Percentiles rank a stretch among this genome's conserved stretches.
phyloP scores from a whole-genome alignment of 2,329 filamentous ascomycete genomes.

The Epichloe gansuensis region DNA sequence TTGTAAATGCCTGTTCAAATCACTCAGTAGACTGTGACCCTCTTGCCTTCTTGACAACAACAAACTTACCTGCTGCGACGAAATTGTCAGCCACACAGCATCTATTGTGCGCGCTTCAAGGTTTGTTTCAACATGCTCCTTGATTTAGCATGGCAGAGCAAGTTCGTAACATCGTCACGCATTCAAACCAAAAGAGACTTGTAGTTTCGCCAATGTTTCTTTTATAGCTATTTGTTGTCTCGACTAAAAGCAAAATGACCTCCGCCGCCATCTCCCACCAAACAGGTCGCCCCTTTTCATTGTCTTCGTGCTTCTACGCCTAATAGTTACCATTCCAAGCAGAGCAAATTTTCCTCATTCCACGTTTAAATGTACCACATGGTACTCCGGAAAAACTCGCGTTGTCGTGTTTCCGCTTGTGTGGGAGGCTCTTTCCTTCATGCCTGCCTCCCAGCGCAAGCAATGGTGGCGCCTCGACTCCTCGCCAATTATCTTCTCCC shows the following conservation, averaged over 20 bases:
- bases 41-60: no score
- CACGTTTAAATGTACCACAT: slow-evolving; percentile 31
- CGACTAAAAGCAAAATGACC: slow-evolving; percentile 12
- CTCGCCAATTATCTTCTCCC: slow-evolving; percentile 10
- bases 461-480: slow-evolving; percentile 18
- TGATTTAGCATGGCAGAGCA: no score
- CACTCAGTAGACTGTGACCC: no score
- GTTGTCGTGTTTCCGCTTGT: slow-evolving; percentile 20
- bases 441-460: slow-evolving; percentile 19
- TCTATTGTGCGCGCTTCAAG: no score
- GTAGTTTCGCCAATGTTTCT: background rate
- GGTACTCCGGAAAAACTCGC: slow-evolving; percentile 24
- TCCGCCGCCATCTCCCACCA: slow-evolving; percentile 24
- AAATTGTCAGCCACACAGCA: no score
- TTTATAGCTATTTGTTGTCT: background rate
- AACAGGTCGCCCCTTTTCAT: slow-evolving; percentile 23
- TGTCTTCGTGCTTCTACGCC: slow-evolving; percentile 3
- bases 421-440: slow-evolving; percentile 11
- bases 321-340: slow-evolving; percentile 5
- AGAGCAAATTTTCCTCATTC: background rate
- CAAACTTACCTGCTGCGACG: no score
- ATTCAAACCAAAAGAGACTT: no score
- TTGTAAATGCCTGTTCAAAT: no score
- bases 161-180: no score
- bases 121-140: no score